Percentiles rank a stretch among this genome's conserved stretches.
Evolutionary conservation across 169 alveolate genomes (phyloP).

Genomic region (Theileria sp.): DNA sequence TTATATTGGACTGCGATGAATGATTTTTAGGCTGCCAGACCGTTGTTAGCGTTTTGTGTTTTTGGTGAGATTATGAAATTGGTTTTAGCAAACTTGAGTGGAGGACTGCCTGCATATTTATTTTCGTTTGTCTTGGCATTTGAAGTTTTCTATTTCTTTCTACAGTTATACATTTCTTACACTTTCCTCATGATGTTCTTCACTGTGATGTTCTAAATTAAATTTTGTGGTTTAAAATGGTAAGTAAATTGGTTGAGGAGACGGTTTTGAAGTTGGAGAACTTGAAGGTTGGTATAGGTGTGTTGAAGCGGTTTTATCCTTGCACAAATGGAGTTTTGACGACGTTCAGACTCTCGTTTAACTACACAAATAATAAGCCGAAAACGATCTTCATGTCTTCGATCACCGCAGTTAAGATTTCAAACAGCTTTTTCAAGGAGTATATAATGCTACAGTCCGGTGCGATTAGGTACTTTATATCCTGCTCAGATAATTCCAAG

Average conservation of each 20-base stretch:
- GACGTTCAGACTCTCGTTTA: conserved; percentile 21
- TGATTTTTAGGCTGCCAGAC: conserved; percentile 81
- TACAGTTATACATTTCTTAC: conserved; percentile 85
- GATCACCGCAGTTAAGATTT: conserved; percentile 21
- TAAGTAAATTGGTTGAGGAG: conserved; percentile 38
- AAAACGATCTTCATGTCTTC: conserved; percentile 14
- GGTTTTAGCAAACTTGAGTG: conserved; percentile 80
- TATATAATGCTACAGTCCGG: conserved; percentile 24
- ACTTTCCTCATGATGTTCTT: conserved; percentile 85
- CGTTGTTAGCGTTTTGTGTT: conserved; percentile 84
- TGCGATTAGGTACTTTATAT: conserved; percentile 13
- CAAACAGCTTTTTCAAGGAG: conserved; percentile 6
- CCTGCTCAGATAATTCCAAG: conserved; percentile 18
- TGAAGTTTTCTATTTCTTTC: conserved; percentile 83
- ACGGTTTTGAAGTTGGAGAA: conserved; percentile 4
- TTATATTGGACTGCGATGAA: not conserved
- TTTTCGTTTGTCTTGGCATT: conserved; percentile 85
- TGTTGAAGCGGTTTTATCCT: conserved; percentile 11
- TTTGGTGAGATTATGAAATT: conserved; percentile 85
- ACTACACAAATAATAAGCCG: not conserved
- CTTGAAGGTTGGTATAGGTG: conserved; percentile 27
- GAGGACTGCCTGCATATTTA: conserved; percentile 80
- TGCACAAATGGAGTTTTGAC: conserved; percentile 41
- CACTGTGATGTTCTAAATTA: conserved; percentile 82
- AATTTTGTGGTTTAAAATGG: too few species aligned